Evolutionary conservation across 2,329 filamentous ascomycete species (phyloP).

Genomic region (Ophiocordyceps australis): DNA sequence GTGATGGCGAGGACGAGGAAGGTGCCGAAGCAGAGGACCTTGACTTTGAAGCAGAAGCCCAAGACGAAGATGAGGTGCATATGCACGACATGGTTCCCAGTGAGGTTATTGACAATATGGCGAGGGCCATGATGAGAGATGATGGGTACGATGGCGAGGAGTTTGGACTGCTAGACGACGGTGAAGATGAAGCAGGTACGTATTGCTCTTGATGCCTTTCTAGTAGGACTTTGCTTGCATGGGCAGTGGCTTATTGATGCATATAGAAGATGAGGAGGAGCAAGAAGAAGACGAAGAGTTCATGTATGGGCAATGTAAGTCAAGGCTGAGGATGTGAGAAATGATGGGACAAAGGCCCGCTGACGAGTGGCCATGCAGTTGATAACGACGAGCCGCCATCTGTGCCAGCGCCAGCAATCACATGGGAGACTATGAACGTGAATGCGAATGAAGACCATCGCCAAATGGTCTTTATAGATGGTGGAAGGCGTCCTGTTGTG

Average conservation of each 20-base stretch:
- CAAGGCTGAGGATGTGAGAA: too few relatives aligned
- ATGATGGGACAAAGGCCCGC: too few relatives aligned
- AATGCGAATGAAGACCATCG: slow-evolving; percentile 29
- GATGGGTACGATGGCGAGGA: slow-evolving; percentile 35
- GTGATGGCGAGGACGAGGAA: slow-evolving; percentile 34
- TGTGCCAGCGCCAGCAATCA: slow-evolving; percentile 28
- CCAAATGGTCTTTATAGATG: too few relatives aligned
- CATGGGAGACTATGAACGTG: slow-evolving; percentile 37
- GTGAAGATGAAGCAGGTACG: slow-evolving; percentile 40
- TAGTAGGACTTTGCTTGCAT: slow-evolving; percentile 2
- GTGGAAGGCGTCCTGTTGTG: slow-evolving; percentile 14
- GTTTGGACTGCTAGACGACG: slow-evolving; percentile 30
- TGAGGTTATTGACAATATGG: slow-evolving; percentile 30
- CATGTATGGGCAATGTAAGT: slow-evolving; percentile 28
- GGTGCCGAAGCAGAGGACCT: slow-evolving; percentile 32
- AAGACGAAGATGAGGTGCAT: slow-evolving; percentile 34
- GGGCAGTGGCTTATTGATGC: too few relatives aligned
- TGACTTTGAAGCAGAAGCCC: slow-evolving; percentile 36
- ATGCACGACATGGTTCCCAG: slow-evolving; percentile 24
- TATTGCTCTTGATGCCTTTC: neutral
- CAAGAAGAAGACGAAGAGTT: slow-evolving; percentile 54
- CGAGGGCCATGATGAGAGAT: slow-evolving; percentile 33
- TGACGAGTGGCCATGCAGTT: neutral
- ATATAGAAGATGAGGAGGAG: slow-evolving; percentile 39
- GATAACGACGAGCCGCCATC: slow-evolving; percentile 9